Conservation (phyloP, 2,329 filamentous ascomycete species). For the Claviceps sp. region DNA sequence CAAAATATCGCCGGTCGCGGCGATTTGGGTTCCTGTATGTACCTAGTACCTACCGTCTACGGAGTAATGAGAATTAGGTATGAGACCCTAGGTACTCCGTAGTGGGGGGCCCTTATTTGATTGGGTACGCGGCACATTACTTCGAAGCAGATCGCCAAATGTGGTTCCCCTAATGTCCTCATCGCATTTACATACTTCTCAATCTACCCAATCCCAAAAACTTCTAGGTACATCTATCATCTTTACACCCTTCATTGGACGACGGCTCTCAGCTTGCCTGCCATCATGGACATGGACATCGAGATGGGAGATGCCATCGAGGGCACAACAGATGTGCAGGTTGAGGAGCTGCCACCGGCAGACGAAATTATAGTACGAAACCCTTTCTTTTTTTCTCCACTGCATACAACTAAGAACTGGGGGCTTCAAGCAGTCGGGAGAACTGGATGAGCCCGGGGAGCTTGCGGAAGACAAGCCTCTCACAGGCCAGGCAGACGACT, state of each 20-base stretch:
- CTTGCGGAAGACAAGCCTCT: slow-evolving; percentile 21
- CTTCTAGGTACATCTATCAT: background rate
- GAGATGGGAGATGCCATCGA: slow-evolving; percentile 55
- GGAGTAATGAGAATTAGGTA: too few species aligned
- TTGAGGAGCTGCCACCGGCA: slow-evolving; percentile 15
- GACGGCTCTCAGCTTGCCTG: background rate
- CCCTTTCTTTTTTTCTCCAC: background rate
- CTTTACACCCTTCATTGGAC: too few species aligned
- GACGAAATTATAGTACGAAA: slow-evolving; percentile 24
- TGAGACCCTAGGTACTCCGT: too few species aligned
- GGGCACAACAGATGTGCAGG: slow-evolving; percentile 14
- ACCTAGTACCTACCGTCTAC: too few species aligned
- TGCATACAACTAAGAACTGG: slow-evolving; percentile 6
- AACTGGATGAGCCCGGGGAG: slow-evolving; percentile 25
- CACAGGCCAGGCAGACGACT: background rate
- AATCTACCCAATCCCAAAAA: too few species aligned
- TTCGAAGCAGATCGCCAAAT: too few species aligned
- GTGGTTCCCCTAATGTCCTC: too few species aligned
- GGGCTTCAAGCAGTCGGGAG: slow-evolving; percentile 19
- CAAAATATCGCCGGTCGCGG: too few species aligned
- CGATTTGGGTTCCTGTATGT: too few species aligned
- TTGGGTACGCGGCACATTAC: too few species aligned
- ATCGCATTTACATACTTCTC: too few species aligned
- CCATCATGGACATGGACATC: slow-evolving; percentile 51
- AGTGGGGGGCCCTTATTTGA: too few species aligned